These are phyloP conservation scores for Hydnum rufescens DNA, from an alignment of 768 basidiomycete species.

Conservation along the genomic window DNA sequence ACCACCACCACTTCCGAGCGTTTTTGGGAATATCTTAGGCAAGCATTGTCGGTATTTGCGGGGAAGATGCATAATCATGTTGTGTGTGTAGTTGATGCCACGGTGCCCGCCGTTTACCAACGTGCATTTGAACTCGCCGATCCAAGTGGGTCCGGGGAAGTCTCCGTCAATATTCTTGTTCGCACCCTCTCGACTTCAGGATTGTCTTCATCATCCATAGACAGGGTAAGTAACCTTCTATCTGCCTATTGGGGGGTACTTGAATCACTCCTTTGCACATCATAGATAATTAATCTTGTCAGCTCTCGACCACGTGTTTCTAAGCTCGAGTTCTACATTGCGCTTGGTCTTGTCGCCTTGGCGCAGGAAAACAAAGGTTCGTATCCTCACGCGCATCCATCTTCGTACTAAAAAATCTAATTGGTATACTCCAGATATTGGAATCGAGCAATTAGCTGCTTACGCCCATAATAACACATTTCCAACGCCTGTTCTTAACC, in stretches of 20 bases:
- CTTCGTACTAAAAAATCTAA: not conserved
- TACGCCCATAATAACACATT: constrained; percentile 60
- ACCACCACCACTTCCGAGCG: constrained; percentile 6
- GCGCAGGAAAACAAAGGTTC: constrained; percentile 67
- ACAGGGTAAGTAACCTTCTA: constrained; percentile 36
- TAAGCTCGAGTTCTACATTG: constrained; percentile 80
- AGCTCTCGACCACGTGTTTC: constrained; percentile 64
- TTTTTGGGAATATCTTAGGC: not conserved
- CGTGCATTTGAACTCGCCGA: constrained; percentile 56
- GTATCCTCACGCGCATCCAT: constrained; percentile 9
- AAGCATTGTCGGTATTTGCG: not conserved
- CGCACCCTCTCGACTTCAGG: constrained; percentile 58
- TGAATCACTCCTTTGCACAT: not conserved
- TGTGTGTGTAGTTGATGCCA: constrained; percentile 41
- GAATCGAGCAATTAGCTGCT: constrained; percentile 63
- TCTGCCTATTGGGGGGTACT: not conserved
- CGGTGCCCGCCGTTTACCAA: constrained; percentile 59
- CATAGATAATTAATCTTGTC: constrained; percentile 76
- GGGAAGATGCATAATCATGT: not conserved
- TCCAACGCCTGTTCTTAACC: constrained; percentile 19
- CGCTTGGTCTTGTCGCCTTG: constrained; percentile 68
- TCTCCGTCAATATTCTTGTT: constrained; percentile 65
- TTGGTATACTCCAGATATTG: constrained; percentile 32
- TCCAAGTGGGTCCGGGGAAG: constrained; percentile 47
- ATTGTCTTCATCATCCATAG: constrained; percentile 64